Base-by-base conservation (phyloP, 768 basidiomycete genomes). In the Amylocystis lapponica region DNA sequence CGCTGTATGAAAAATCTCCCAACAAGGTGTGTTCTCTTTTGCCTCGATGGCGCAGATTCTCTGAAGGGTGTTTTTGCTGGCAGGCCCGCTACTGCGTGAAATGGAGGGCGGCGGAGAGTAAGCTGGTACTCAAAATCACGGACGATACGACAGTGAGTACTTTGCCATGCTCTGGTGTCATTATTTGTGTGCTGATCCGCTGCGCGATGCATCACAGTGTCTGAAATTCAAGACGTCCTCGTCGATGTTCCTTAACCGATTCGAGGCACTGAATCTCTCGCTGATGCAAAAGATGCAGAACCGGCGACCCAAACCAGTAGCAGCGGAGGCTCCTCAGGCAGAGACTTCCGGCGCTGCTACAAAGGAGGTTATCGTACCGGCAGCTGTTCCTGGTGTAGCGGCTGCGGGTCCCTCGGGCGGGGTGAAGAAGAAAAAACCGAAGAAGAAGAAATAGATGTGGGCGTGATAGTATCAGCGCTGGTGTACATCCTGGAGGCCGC, bases 171-270 rank as follows among this genome's bases (percentile, higher is more conserved):
- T 26, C 26, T 45, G 22, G 14, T 31, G 12, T 17, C 14, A 8
- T 26, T 42, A n/a, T n/a, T 33, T 16, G 46, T 16, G 9, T 7
- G 25, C 6, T 38, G 11, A 20, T 5, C 14, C 19, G 27, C 27
- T 31, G n/a, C n/a, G n/a, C n/a, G 14, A 19, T 13, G 36, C 34
- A 36, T 14, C 20, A 5, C 60, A 98, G 95, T 95, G 92, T 62
- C 73, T 97, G 54, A 96, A 94, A 65, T 97, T 95, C 73, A 92
- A 94, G 65, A 95, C 94, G 2, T 82, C 84, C 54, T 96, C 93
- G 3, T 90, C 88, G 39, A 83, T 95, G 59, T 91, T 90, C 66
- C 82, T 98, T 50, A 96, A 97, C 72, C 86, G 94, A 53, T 97
- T 98, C 67, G 93, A 97, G 64, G 75, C 83, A 6, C 74, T 98